These are phyloP conservation scores for Mrakia frigida DNA, from an alignment of 768 basidiomycete species.

Conservation along the genomic window DNA sequence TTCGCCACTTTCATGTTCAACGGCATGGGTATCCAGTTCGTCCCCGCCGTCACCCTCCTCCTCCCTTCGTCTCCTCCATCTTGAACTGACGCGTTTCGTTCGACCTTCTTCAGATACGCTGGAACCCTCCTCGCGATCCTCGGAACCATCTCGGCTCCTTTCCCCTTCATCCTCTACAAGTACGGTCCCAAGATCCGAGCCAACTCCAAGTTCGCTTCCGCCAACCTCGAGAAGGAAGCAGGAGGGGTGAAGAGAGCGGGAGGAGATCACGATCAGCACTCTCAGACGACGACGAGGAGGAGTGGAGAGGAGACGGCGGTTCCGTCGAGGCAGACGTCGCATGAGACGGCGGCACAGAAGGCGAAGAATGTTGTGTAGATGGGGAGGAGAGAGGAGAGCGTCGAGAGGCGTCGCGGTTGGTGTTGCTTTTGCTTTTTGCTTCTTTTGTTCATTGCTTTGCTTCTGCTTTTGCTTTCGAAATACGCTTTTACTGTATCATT, in stretches of 20 bases:
- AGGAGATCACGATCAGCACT: background rate
- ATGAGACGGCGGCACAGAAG: background rate
- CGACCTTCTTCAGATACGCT: background rate
- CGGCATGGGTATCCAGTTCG: slow-evolving; percentile 10
- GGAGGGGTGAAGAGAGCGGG: background rate
- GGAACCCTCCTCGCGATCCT: slow-evolving; percentile 16
- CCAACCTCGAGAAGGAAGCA: background rate
- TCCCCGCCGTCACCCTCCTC: background rate
- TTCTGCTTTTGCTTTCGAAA: no score
- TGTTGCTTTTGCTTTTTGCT: background rate
- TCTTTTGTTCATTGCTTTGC: no score
- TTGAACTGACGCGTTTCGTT: background rate
- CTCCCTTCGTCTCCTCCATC: background rate
- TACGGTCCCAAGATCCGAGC: slow-evolving; percentile 27
- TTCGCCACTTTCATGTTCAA: slow-evolving; percentile 30
- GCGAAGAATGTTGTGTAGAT: background rate
- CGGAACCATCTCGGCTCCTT: slow-evolving; percentile 24
- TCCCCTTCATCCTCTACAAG: slow-evolving; percentile 30
- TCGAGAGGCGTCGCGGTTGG: background rate
- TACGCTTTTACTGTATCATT: no score
- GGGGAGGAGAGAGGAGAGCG: background rate
- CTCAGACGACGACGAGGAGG: background rate
- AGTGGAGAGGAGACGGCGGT: slow-evolving; percentile 8
- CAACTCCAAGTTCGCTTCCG: slow-evolving; percentile 21
- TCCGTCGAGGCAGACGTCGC: background rate